Evolutionary conservation across 805 yeast species (phyloP).

Genomic region (Yarrowia phangngaensis): DNA sequence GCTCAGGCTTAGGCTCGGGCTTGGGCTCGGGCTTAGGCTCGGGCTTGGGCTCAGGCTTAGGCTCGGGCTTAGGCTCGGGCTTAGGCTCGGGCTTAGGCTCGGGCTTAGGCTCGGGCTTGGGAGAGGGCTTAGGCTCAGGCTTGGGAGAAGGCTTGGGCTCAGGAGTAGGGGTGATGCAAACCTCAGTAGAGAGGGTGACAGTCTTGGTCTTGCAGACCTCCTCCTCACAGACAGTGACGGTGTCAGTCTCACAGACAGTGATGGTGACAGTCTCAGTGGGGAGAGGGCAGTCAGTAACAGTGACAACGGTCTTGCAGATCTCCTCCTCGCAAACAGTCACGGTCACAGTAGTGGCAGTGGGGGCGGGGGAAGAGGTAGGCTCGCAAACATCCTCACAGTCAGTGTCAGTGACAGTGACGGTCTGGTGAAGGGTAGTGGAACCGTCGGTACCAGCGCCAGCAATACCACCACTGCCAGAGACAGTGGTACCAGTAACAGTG

Average conservation of each 20-base stretch:
- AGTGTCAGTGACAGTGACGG: conserved; percentile 19
- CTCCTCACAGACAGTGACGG: conserved; percentile 25
- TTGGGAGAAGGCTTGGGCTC: too few relatives aligned
- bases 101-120: conserved; percentile 16
- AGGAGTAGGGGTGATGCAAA: conserved; percentile 22
- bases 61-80: conserved; percentile 21
- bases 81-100: conserved; percentile 7
- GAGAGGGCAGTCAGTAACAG: conserved; percentile 23
- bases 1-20: conserved; percentile 3
- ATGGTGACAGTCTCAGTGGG: conserved; percentile 24
- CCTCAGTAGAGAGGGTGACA: conserved; percentile 24
- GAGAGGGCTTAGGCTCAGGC: conserved; percentile 4
- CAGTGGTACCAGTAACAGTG: conserved; percentile 11
- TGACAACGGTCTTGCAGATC: conserved; percentile 24
- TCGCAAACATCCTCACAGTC: conserved; percentile 13
- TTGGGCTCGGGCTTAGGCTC: conserved; percentile 1
- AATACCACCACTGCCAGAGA: too few relatives aligned
- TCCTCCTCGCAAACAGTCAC: conserved; percentile 25
- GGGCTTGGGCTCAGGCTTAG: conserved; percentile 7
- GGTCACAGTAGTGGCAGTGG: conserved; percentile 18
- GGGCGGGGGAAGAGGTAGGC: conserved; percentile 20
- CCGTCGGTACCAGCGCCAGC: too few relatives aligned
- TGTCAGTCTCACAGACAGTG: conserved; percentile 24
- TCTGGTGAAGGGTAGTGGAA: conserved; percentile 7
- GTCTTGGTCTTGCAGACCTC: conserved; percentile 22